Percentiles rank a stretch among this genome's conserved stretches.
phyloP scores from a whole-genome alignment of 1,284 basidiomycete species.

The Ganoderma sinense region DNA sequence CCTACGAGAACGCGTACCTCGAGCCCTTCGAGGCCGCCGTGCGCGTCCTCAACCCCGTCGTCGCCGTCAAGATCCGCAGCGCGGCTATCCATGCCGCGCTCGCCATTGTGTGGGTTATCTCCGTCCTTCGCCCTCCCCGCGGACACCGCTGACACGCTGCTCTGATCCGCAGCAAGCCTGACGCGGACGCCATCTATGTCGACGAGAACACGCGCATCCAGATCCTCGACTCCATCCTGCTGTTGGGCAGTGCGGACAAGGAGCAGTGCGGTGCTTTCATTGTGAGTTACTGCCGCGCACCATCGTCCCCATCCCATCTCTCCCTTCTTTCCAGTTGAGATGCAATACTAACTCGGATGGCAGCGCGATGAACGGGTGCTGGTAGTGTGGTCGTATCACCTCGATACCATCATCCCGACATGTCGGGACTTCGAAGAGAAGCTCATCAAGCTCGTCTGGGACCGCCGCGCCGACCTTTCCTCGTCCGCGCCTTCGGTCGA shows the following conservation, averaged over 20 bases:
- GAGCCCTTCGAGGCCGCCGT: conserved; percentile 78
- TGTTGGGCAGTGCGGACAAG: conserved; percentile 76
- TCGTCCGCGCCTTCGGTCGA: conserved; percentile 43
- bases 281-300: conserved; percentile 46
- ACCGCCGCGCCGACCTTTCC: conserved; percentile 50
- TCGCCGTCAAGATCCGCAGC: conserved; percentile 81
- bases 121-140: neutral
- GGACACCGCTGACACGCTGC: no score
- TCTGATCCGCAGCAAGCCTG: conserved; percentile 50
- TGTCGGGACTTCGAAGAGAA: conserved; percentile 76
- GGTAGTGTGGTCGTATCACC: conserved; percentile 79
- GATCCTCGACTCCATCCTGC: conserved; percentile 66
- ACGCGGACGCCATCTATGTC: conserved; percentile 61
- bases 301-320: neutral
- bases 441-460: conserved; percentile 85
- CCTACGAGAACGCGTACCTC: conserved; percentile 67
- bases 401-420: conserved; percentile 72
- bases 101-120: conserved; percentile 62
- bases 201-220: conserved; percentile 69
- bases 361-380: conserved; percentile 79
- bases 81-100: conserved; percentile 85
- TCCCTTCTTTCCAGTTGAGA: no score
- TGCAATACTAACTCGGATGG: neutral
- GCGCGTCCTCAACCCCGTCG: conserved; percentile 75
- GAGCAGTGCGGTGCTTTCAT: conserved; percentile 89